Evolutionary conservation across 495 filamentous ascomycete genomes (phyloP).

Genomic region (Trichoderma asperelloides): DNA sequence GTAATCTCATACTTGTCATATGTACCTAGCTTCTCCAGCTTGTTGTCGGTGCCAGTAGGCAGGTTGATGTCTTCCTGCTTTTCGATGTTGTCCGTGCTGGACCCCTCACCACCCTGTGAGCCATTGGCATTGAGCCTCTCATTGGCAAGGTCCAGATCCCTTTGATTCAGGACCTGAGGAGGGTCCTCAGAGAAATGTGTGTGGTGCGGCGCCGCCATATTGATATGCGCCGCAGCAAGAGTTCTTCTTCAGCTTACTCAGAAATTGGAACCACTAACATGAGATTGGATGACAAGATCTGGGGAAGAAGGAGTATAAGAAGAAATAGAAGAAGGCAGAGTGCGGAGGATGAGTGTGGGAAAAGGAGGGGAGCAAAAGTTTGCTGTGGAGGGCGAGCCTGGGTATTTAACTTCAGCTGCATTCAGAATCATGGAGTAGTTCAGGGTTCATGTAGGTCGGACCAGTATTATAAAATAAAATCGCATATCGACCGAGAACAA

Average conservation of each 20-base stretch:
- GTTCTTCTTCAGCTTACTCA: not conserved
- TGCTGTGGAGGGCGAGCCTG: not conserved
- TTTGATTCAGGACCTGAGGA: conserved; percentile 2
- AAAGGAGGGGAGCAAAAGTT: not conserved
- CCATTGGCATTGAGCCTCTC: not conserved
- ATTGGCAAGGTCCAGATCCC: conserved; percentile 7
- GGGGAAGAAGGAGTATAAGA: not conserved
- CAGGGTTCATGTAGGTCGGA: too few relatives aligned
- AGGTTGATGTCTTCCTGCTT: not conserved
- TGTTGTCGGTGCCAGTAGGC: not conserved
- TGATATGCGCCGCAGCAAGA: not conserved
- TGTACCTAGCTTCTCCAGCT: conserved; percentile 9
- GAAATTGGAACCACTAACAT: not conserved
- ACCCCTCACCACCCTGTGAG: not conserved
- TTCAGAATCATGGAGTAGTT: not conserved
- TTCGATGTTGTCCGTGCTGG: not conserved
- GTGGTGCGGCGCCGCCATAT: not conserved
- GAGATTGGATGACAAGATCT: not conserved
- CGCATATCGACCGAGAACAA: not conserved
- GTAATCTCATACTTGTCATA: conserved; percentile 48
- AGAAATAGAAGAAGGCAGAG: not conserved
- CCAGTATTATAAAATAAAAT: not conserved
- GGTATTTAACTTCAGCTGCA: not conserved
- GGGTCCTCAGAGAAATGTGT: conserved; percentile 6
- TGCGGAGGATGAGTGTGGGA: not conserved